phyloP scores from a whole-genome alignment of 176 grass and related monocot species.

The Hyparrhenia diplandra region DNA sequence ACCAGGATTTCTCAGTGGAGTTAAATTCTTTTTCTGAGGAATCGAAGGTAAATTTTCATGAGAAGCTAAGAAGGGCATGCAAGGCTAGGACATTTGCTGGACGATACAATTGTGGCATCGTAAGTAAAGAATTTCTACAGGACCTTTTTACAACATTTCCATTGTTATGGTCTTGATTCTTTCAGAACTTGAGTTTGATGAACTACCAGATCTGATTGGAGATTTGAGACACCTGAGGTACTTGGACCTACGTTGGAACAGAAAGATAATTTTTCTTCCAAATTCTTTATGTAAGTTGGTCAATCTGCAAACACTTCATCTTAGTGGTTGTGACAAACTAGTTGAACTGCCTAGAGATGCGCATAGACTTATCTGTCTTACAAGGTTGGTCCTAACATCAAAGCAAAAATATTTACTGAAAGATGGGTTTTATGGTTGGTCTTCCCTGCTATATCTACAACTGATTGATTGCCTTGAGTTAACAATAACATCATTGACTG shows the following conservation, averaged over 20 bases:
- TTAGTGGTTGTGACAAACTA: background rate
- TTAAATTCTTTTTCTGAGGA: no score
- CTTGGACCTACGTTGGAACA: background rate
- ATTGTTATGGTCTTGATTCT: background rate
- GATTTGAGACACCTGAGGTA: background rate
- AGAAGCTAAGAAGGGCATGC: background rate
- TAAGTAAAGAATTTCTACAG: conserved; percentile 9
- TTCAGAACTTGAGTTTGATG: background rate
- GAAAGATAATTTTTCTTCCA: background rate
- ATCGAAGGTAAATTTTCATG: background rate
- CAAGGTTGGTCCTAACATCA: background rate
- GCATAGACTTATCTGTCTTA: background rate
- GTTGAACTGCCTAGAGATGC: background rate
- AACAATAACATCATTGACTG: conserved; percentile 4
- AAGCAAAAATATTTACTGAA: conserved; percentile 5
- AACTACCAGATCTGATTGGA: background rate
- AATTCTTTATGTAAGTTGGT: background rate
- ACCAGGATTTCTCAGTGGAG: no score
- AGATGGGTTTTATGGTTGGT: background rate
- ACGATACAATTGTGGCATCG: background rate
- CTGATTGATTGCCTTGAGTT: background rate
- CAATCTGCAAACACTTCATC: background rate
- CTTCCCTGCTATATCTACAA: background rate
- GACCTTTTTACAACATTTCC: background rate
- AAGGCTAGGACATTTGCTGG: conserved; percentile 22